Conservation (phyloP, 1,284 basidiomycete genomes). For the Phaffia rhodozyma region DNA sequence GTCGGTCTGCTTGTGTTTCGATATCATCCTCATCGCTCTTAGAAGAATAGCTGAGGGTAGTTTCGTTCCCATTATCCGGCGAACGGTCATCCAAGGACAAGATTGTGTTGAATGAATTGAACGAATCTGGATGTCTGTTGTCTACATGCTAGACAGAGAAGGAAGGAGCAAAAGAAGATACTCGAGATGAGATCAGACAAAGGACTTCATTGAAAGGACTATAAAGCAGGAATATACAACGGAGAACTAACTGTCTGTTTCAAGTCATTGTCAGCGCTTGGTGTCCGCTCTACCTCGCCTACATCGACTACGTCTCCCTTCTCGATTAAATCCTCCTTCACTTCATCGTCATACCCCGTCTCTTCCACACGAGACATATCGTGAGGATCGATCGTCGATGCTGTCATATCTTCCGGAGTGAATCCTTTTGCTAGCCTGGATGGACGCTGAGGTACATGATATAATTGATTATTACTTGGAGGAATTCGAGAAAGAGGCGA, state of each 20-base stretch:
- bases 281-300: neutral
- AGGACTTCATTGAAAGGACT: too few relatives aligned
- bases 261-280: neutral
- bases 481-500: conserved; percentile 20
- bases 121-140: too few relatives aligned
- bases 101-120: too few relatives aligned
- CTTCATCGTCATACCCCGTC: neutral
- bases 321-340: neutral
- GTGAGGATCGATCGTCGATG: conserved; percentile 1
- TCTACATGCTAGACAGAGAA: too few relatives aligned
- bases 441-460: conserved; percentile 5
- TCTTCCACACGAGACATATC: conserved; percentile 13
- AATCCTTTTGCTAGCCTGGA: conserved; percentile 8
- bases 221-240: neutral
- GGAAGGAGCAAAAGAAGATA: too few relatives aligned
- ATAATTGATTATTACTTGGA: conserved; percentile 15
- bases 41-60: too few relatives aligned
- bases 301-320: neutral
- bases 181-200: too few relatives aligned
- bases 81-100: too few relatives aligned
- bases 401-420: conserved; percentile 7
- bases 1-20: conserved; percentile 16
- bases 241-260: conserved; percentile 3
- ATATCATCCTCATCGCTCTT: conserved; percentile 14
- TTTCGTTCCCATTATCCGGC: too few relatives aligned